Conservation (phyloP, 2,329 filamentous ascomycete species). For the Neofusicoccum sp. region DNA sequence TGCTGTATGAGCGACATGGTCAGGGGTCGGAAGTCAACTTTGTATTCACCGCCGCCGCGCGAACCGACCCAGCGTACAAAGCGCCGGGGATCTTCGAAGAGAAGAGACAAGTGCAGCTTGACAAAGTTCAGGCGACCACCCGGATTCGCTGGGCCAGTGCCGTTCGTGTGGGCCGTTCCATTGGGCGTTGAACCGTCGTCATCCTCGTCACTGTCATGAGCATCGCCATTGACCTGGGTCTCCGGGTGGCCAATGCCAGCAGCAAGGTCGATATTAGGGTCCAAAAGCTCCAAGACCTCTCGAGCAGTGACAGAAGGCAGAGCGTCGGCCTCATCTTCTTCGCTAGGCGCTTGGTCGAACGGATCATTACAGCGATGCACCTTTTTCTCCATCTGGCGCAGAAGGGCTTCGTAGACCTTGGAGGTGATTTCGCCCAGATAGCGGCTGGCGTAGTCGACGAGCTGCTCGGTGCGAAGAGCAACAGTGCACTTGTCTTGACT, state of each 20-base stretch:
- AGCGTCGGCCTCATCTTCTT: constrained; percentile 41
- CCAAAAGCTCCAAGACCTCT: constrained; percentile 43
- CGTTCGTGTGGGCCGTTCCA: constrained; percentile 1
- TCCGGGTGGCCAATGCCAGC: constrained; percentile 28
- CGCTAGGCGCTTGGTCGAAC: constrained; percentile 33
- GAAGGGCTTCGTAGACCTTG: constrained; percentile 71
- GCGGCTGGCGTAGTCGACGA: constrained; percentile 70
- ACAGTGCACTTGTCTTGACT: constrained; percentile 85
- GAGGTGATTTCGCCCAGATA: constrained; percentile 71
- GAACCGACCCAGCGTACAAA: constrained; percentile 68
- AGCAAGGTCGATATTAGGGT: constrained; percentile 40
- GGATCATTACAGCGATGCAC: constrained; percentile 66
- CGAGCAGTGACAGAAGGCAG: constrained; percentile 39
- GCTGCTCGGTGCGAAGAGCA: constrained; percentile 73
- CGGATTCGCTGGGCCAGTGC: not conserved
- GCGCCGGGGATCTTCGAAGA: constrained; percentile 65
- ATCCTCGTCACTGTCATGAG: constrained; percentile 32
- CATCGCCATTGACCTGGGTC: constrained; percentile 24
- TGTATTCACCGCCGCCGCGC: constrained; percentile 70
- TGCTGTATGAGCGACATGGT: constrained; percentile 68
- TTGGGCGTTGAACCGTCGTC: constrained; percentile 29
- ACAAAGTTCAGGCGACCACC: constrained; percentile 42
- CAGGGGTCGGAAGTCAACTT: constrained; percentile 75
- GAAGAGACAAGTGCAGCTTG: constrained; percentile 69
- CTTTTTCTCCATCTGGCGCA: constrained; percentile 68